Base-by-base conservation (phyloP, 1,284 basidiomycete genomes). In the Apiotrichum domesticum region DNA sequence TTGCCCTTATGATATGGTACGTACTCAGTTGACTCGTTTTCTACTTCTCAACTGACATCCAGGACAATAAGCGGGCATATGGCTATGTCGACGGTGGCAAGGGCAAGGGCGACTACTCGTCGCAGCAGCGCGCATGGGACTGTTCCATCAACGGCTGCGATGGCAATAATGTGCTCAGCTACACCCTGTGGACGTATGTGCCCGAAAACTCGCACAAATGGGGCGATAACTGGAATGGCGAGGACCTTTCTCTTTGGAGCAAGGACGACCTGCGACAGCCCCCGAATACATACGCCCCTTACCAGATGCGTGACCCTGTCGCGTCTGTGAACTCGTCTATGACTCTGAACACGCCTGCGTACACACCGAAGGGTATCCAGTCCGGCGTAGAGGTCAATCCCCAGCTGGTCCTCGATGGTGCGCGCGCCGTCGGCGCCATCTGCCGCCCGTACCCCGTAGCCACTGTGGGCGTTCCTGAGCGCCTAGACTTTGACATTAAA, bases 221-320 rank as follows among this genome's bases (percentile, higher is more conserved):
- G 90, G 92, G 94, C 15, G 95, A 98, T 72, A 85, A 86, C 2
- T 98, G 94, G 75, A 94, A 98, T 72, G 85, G 90, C 75, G 95
- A 98, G 77, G 95, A 98, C 76, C 76, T 98, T 56, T 93, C 90
- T 60, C 64, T 95, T 10, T 98, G 90, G 90, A 87, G 87, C 64
- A 64, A 71, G 2, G 90, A 95, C 68, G 94, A 95, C 70, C 29
- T 43, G 60, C 57, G 44, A n/a, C 44, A 37, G 11, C 52, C 54
- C 40, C 46, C 46, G 8, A 11, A 34, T 6, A 3, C 35, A 1
- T 47, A 35, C 35, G 2, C 34, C 5, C 46, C 34, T 3, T 37
- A 37, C n/a, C 13, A 6, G 46, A n/a, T 37, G 34, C 14, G 34
- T 21, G 49, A 42, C 40, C 3, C 32, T 3, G 10, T 29, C 21